Base-by-base conservation (phyloP, 805 yeast species). In the Saccharomycopsis schoenii region DNA sequence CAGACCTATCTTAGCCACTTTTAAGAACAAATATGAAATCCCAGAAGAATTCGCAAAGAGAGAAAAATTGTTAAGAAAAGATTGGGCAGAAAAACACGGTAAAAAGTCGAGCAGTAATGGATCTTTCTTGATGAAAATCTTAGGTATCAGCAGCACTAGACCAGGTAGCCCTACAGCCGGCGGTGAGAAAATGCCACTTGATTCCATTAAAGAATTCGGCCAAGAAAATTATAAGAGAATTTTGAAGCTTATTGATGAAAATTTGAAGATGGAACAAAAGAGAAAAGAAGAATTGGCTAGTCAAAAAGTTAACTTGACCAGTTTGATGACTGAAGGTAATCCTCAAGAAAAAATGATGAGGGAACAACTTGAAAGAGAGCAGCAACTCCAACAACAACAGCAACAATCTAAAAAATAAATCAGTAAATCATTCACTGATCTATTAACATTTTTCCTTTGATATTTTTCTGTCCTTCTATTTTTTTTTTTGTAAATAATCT, bases 1-100 rank as follows among this genome's bases (percentile, higher is more conserved):
- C 60, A 88, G 97, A 76, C 96, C 96, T 39, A 82, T 91, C 41
- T 77, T 96, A 67, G 78, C 80, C 65, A 82, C 96, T 8, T 94
- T 85, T 76, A 72, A 79, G 41, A 88, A 84, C 70, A 84, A 84
- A 70, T 72, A 77, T 60, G 73, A 85, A 54, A 83, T 93, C 59
- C 84, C 94, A 11, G 84, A 80, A 59, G 98, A 92, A 72, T 94
- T 88, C 71, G 81, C 84, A 58, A 79, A 80, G 61, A 86, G 97
- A 75, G 98, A 92, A 71, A 76, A 75, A 15, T 77, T 78, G 67
- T 81, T 91, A 70, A 88, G 97, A 73, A 79, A 80, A 61, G 82
- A 86, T 69, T 89, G 89, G 80, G 76, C 77, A 62, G 75, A 77
- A 64, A 86, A 86, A 75, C 69, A 71, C 67, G 59, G 75, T 72